A percentile compares a stretch with the other conserved stretches of the same genome.
phyloP scores from a whole-genome alignment of 257 asterid genomes.

The Jasminum sambac region DNA sequence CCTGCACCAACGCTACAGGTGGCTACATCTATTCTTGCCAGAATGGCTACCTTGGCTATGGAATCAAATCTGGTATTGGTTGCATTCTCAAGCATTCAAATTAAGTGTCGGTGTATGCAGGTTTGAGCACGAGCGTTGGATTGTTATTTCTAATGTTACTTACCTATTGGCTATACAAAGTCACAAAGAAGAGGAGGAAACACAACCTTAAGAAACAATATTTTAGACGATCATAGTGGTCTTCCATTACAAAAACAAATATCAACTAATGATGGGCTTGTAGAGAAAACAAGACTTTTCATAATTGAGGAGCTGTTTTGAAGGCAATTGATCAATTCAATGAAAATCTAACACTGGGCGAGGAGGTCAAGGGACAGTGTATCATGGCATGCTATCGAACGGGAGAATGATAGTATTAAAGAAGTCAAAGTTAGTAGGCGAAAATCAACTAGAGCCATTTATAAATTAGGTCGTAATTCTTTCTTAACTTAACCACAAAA shows the following conservation, averaged over 20 bases:
- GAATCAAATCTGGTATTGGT: slow-evolving; percentile 28
- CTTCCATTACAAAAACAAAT: too few species aligned
- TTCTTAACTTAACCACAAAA: slow-evolving; percentile 35
- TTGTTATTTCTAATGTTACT: slow-evolving; percentile 9
- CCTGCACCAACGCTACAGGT: slow-evolving; percentile 28
- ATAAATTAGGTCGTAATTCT: slow-evolving; percentile 38
- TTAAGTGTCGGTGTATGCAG: too few species aligned
- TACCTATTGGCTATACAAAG: slow-evolving; percentile 29
- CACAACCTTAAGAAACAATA: slow-evolving; percentile 12
- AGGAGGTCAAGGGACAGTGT: too few species aligned
- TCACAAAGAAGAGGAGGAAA: slow-evolving; percentile 26
- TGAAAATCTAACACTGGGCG: too few species aligned
- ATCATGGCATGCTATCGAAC: slow-evolving; percentile 29
- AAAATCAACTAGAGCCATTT: slow-evolving; percentile 29
- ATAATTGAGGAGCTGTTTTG: too few species aligned
- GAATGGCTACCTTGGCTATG: slow-evolving; percentile 25
- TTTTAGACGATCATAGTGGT: too few species aligned
- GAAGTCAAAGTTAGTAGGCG: slow-evolving; percentile 24
- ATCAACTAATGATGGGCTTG: too few species aligned
- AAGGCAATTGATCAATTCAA: too few species aligned
- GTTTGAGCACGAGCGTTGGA: too few species aligned
- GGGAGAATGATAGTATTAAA: slow-evolving; percentile 38
- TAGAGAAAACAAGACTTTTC: too few species aligned
- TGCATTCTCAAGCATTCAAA: slow-evolving; percentile 25
- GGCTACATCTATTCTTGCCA: slow-evolving; percentile 35